phyloP scores from a whole-genome alignment of 768 basidiomycete genomes.

The Leccinellum luteum region DNA sequence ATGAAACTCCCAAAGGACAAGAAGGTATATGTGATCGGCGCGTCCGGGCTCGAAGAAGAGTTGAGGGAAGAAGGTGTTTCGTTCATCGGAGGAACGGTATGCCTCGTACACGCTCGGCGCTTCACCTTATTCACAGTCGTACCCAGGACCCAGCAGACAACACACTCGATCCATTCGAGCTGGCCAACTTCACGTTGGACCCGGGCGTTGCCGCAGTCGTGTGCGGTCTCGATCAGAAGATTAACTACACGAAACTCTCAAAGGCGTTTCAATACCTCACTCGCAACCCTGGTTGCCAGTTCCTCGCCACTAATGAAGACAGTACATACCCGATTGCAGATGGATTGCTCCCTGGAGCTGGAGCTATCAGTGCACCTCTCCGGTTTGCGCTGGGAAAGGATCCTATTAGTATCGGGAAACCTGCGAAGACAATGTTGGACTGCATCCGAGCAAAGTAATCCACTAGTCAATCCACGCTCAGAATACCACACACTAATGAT shows the following conservation, averaged over 20 bases:
- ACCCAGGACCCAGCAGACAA: conserved; percentile 83
- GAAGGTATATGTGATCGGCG: conserved; percentile 94
- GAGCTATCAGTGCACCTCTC: conserved; percentile 80
- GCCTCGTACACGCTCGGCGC: conserved; percentile 21
- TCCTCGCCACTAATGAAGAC: conserved; percentile 91
- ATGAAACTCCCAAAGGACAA: conserved; percentile 87
- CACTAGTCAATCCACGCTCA: not conserved
- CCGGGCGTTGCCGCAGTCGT: conserved; percentile 85
- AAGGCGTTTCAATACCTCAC: conserved; percentile 91
- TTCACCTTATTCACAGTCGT: not conserved
- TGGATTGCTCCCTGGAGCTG: conserved; percentile 79
- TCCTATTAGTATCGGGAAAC: conserved; percentile 86
- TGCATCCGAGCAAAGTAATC: conserved; percentile 78
- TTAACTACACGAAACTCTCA: conserved; percentile 93
- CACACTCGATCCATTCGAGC: conserved; percentile 64
- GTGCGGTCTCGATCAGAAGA: conserved; percentile 83
- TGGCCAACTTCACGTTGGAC: conserved; percentile 72
- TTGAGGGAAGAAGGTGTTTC: conserved; percentile 81
- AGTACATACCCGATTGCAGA: conserved; percentile 82
- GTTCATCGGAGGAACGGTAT: conserved; percentile 81
- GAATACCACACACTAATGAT: conserved; percentile 9
- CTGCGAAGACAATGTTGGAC: conserved; percentile 88
- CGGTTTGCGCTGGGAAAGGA: conserved; percentile 65
- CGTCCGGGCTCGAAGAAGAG: conserved; percentile 90
- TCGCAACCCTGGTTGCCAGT: conserved; percentile 74